These are phyloP conservation scores for Tulasnella sp. DNA, from an alignment of 768 basidiomycete genomes.

Conservation along the genomic window DNA sequence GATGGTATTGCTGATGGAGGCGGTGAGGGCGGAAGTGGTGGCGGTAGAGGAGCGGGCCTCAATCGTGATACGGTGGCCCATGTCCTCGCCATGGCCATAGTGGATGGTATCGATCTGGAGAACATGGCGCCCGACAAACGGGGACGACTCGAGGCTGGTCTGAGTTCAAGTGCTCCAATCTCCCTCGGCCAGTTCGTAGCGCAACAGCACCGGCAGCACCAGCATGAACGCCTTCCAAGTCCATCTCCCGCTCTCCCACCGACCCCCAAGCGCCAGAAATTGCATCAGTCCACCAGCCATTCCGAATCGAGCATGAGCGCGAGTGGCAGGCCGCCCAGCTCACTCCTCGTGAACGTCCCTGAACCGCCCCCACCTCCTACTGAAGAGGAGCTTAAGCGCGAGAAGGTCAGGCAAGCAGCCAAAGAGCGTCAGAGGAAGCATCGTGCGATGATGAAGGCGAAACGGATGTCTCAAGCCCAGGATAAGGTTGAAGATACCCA, in stretches of 20 bases:
- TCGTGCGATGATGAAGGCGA: conserved; percentile 63
- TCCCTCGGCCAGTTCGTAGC: neutral
- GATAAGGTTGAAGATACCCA: conserved; percentile 13
- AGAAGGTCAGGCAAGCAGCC: conserved; percentile 64
- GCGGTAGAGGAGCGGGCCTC: neutral
- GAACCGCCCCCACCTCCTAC: conserved; percentile 34
- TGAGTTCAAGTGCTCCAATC: neutral
- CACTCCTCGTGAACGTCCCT: neutral
- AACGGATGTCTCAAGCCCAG: conserved; percentile 69
- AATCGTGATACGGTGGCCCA: no score
- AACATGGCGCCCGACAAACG: no score
- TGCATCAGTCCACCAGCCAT: conserved; percentile 23
- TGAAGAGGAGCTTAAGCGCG: conserved; percentile 57
- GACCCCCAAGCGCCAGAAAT: neutral
- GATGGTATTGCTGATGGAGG: conserved; percentile 7
- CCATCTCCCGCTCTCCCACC: neutral
- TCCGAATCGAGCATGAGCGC: conserved; percentile 17
- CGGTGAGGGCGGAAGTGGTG: neutral
- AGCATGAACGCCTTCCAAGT: neutral
- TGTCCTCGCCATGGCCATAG: no score
- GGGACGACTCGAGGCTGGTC: no score
- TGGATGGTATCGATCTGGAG: no score
- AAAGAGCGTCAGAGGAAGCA: conserved; percentile 77
- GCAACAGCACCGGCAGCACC: neutral
- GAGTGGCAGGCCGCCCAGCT: conserved; percentile 2